Evolutionary conservation across 768 basidiomycete species (phyloP), one percentile per base, ranked within the genome.

Genomic region (Amyloporia xantha): DNA sequence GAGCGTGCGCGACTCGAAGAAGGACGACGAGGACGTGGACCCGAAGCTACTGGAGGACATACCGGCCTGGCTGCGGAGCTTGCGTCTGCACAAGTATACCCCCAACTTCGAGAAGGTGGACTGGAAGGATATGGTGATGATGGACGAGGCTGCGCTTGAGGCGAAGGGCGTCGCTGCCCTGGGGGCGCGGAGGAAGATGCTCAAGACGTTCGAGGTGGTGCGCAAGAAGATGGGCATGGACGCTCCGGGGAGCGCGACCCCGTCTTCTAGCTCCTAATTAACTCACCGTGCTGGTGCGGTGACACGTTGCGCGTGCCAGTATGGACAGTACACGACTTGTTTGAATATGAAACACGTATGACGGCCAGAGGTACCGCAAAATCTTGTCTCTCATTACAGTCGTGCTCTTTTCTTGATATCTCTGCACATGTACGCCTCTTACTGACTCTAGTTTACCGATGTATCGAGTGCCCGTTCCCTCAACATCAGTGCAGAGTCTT

Each of bases 11-110:
- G 72, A 69, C 7, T 76, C 71, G 26, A 85, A 86, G 60, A 86
- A 84, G 67, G 82, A 75, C 55, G 92, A 96, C 57, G 96, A 99
- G 36, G 92, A 97, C 47, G 79, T 98, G 35, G 94, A 98, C 65
- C 87, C 88, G 50, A 74, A 81, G 60, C 59, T 97, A 59, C 73
- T 99, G 57, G 80, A 78, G 61, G 96, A 99, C 72, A 78, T 96
- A 39, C 80, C 95, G 15, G 83, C 75, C 51, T 99, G 96, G 96
- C 77, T 99, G 69, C 81, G 95, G 69, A 87, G 85, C 64, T 71
- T 99, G 71, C 73, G 96, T 67, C 73, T 98, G 62, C 96, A 99
- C 81, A 98, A 98, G 74, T 98, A 99, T 73, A 99, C 96, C 55
- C 84, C 91, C 30, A 98, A 96, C 72, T 98, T 99, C 68, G 94